phyloP scores from a whole-genome alignment of 1,139 yeast genomes.

The Meyerozyma carpophila region DNA sequence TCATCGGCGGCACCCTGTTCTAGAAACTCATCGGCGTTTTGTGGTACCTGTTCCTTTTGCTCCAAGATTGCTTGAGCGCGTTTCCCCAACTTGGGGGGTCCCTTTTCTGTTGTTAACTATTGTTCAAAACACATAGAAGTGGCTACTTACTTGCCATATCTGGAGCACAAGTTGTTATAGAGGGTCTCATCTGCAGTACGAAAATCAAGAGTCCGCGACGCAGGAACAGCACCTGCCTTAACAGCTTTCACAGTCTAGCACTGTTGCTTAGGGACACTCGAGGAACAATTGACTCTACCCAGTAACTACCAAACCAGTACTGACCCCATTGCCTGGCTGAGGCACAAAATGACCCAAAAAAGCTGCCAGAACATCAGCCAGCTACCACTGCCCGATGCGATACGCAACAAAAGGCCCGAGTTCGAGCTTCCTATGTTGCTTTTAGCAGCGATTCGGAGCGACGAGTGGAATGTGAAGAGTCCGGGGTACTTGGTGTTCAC shows the following conservation, averaged over 20 bases:
- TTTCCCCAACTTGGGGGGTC: slow-evolving; percentile 17
- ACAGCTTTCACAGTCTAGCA: no score
- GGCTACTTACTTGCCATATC: neutral
- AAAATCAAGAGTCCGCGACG: neutral
- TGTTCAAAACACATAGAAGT: no score
- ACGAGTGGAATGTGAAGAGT: neutral
- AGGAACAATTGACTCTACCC: neutral
- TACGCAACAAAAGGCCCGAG: neutral
- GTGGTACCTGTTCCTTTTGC: slow-evolving; percentile 16
- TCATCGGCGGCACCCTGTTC: slow-evolving; percentile 46
- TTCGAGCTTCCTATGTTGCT: neutral
- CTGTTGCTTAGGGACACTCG: neutral
- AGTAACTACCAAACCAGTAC: no score
- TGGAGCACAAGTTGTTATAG: no score
- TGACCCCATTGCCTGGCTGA: neutral
- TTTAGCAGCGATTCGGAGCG: neutral
- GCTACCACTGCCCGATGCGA: neutral
- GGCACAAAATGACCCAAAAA: neutral
- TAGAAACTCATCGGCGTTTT: slow-evolving; percentile 41
- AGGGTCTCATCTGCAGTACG: neutral
- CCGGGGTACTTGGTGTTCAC: neutral
- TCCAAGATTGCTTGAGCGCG: slow-evolving; percentile 10
- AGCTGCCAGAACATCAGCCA: neutral
- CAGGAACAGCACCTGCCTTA: neutral
- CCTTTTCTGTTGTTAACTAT: slow-evolving; percentile 5